Percentiles rank a stretch among this genome's conserved stretches.
These are phyloP conservation scores for Didymosphaeria variabile DNA, from an alignment of 2,329 filamentous ascomycete species.

Conservation along the genomic window DNA sequence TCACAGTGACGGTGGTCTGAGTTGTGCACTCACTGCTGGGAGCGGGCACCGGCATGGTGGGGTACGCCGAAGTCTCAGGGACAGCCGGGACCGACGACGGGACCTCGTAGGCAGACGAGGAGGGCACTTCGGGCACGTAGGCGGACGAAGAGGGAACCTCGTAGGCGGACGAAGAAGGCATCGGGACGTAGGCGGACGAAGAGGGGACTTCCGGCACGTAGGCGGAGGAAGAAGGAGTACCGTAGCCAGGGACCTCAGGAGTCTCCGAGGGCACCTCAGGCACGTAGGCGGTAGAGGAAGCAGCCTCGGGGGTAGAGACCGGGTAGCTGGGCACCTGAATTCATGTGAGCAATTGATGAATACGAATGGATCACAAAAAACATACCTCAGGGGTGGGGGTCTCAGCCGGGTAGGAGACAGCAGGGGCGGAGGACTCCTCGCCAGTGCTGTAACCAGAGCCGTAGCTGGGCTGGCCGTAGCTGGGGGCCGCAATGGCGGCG, in stretches of 20 bases:
- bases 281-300: background rate
- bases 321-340: background rate
- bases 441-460: constrained; percentile 5
- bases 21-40: constrained; percentile 44
- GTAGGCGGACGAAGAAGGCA: constrained; percentile 4
- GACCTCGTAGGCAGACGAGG: background rate
- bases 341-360: background rate
- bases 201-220: constrained; percentile 3
- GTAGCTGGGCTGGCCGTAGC: constrained; percentile 19
- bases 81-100: too few species aligned
- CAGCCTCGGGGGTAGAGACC: background rate
- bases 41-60: too few species aligned
- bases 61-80: too few species aligned
- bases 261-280: constrained; percentile 4
- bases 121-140: constrained; percentile 14
- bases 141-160: constrained; percentile 10
- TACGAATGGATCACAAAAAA: background rate
- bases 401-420: constrained; percentile 13
- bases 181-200: background rate
- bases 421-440: constrained; percentile 15
- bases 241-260: constrained; percentile 3
- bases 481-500: constrained; percentile 42
- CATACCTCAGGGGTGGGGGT: constrained; percentile 1
- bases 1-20: constrained; percentile 55
- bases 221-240: background rate